Evolutionary conservation across 805 yeast species (phyloP), one percentile per base, ranked within the genome.

Genomic region (Metschnikowia picachoensis): DNA sequence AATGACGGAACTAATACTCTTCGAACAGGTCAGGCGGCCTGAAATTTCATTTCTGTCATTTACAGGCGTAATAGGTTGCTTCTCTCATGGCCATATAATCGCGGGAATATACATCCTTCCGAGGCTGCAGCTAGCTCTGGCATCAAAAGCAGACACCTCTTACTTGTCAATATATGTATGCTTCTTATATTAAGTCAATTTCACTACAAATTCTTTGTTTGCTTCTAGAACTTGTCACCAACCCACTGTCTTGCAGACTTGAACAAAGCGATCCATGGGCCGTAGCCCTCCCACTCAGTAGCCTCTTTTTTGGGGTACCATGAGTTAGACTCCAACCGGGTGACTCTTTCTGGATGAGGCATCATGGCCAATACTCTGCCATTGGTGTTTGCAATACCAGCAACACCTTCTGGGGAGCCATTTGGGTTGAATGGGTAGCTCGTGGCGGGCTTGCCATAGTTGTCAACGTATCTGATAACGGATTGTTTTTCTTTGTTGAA

Each of bases 321-420:
- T 4, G 97, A 89, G 72, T 92, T 92, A 46, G 95, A 74, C 67
- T 87, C 96, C 62, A 83, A 74, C 71, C 97, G 79, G 47, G 83
- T 77, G 42, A 87, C 94, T 72, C 99, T 87, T 71, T 94, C 99
- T 20, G 99, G 99, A 66, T 94, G 99, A 39, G 99, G 99, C 99
- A 94, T 94, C 90, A 94, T 81, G 4, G 97, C 97, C 59, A 94
- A 74, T 3, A 94, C 97, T 66, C 99, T 83, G 53, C 98, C 98
- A 62, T 87, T 89, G 43, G 89, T 88, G 44, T 91, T 82, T 52
- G 85, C 76, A 46, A 94, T 80, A 75, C 97, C 99, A 33, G 97
- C 86, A 58, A 94, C 87, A 68, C 96, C 97, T 45, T 78, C 79
- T 36, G 94, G 88, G 12, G 97, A 88, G 37, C 99, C 99, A 69